Evolutionary conservation across 768 basidiomycete species (phyloP), one percentile per base, ranked within the genome.

Genomic region (Tremella yokohamensis): DNA sequence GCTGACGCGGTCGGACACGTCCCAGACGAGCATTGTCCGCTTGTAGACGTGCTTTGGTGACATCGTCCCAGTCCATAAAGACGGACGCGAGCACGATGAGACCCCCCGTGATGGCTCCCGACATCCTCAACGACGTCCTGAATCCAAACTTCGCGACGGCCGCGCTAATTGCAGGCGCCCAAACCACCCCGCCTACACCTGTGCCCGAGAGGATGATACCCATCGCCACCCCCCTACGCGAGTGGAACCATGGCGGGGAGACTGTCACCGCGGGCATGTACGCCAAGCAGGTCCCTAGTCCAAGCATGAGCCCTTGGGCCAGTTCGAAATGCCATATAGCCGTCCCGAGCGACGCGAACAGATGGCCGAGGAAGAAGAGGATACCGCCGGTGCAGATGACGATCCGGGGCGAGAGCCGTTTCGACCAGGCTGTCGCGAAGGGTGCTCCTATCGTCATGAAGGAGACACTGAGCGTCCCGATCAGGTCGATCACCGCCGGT

Each of bases 201-300:
- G 65, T 65, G 2, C 70, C 70, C 34, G 65, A 62, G 8, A 69
- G 57, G 22, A 72, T 69, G 56, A 72, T 66, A n/a, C 70, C 70
- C 51, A 69, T 66, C 9, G 70, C 70, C 0, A 66, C 55, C 1
- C 64, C 52, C 12, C 70, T 54, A 13, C 65, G 58, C 3, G 52
- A 49, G 34, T 45, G 42, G 47, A 62, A 69, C 70, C 70, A 72
- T 8, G 59, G 51, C 16, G 68, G 68, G 24, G 66, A 38, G 52
- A 69, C 61, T 11, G 66, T 50, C 11, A 63, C 59, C 13, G 62
- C 57, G 6, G 65, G 42, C 55, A 69, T 62, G 38, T 61, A 63
- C 4, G 65, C 54, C 16, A 62, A 12, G 18, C 52, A 66, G 25
- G 58, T 66, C 54, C 65, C 68, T 49, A 58, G 58, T 45, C 22